These are phyloP conservation scores for Coniochaeta sp. DNA, from an alignment of 2,329 filamentous ascomycete species.

Conservation along the genomic window DNA sequence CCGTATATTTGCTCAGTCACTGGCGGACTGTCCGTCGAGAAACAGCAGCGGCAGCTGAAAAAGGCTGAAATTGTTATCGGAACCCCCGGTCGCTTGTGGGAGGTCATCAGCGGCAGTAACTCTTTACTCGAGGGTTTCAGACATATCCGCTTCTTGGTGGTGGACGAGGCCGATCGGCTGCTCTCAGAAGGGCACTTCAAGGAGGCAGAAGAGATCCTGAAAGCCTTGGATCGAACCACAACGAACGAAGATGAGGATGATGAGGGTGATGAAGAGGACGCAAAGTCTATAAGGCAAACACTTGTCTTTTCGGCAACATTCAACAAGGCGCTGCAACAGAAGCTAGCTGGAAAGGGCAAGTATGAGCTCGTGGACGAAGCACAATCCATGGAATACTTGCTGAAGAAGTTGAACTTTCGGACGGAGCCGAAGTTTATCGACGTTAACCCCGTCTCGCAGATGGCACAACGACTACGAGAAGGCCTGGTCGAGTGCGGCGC, in stretches of 20 bases:
- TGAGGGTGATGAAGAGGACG: slow-evolving; percentile 39
- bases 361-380: slow-evolving; percentile 62
- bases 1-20: slow-evolving; percentile 83
- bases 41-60: slow-evolving; percentile 79
- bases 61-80: slow-evolving; percentile 89
- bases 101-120: slow-evolving; percentile 72
- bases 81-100: slow-evolving; percentile 90
- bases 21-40: slow-evolving; percentile 87
- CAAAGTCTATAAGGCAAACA: slow-evolving; percentile 58
- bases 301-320: slow-evolving; percentile 97
- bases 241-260: slow-evolving; percentile 47
- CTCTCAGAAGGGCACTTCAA: slow-evolving; percentile 93
- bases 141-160: slow-evolving; percentile 70
- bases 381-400: slow-evolving; percentile 85
- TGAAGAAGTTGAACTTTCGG: slow-evolving; percentile 83
- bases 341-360: slow-evolving; percentile 71
- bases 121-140: slow-evolving; percentile 64
- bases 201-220: slow-evolving; percentile 82
- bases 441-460: slow-evolving; percentile 79
- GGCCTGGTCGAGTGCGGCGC: slow-evolving; percentile 86
- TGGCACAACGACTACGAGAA: slow-evolving; percentile 80
- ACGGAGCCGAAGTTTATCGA: slow-evolving; percentile 87
- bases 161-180: slow-evolving; percentile 90
- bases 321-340: slow-evolving; percentile 83
- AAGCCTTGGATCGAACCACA: slow-evolving; percentile 65